A percentile compares a stretch with the other conserved stretches of the same genome.
Evolutionary conservation across 1,284 basidiomycete species (phyloP).

Genomic region (Naganishia sp.): DNA sequence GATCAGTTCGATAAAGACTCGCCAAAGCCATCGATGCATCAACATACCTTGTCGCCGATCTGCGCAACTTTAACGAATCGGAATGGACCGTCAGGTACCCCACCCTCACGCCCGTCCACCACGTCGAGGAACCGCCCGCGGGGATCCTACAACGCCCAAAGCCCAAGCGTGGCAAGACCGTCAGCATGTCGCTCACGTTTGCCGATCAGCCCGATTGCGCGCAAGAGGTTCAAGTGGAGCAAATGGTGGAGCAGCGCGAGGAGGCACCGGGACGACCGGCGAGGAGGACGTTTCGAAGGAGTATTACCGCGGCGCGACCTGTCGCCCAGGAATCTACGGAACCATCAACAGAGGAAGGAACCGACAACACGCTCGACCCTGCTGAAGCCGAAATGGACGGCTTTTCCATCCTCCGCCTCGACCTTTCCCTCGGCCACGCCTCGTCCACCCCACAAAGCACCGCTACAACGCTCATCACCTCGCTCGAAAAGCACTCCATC

Average conservation of each 20-base stretch:
- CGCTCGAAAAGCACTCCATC: slow-evolving; percentile 89
- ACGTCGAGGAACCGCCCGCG: background rate
- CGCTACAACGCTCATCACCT: slow-evolving; percentile 78
- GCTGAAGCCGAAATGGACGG: slow-evolving; percentile 52
- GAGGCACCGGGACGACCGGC: background rate
- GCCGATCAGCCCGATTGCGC: slow-evolving; percentile 28
- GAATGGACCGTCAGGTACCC: slow-evolving; percentile 88
- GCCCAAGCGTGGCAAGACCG: slow-evolving; percentile 25
- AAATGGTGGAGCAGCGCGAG: background rate
- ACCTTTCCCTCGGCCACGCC: slow-evolving; percentile 80
- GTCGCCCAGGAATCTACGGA: background rate
- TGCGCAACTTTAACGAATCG: slow-evolving; percentile 79
- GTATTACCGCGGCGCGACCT: slow-evolving; percentile 14
- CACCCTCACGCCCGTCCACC: slow-evolving; percentile 5
- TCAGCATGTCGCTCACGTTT: slow-evolving; percentile 29
- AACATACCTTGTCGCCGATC: slow-evolving; percentile 66
- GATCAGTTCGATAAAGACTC: slow-evolving; percentile 58
- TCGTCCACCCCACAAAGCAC: slow-evolving; percentile 65
- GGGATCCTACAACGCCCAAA: background rate
- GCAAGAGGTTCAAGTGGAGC: slow-evolving; percentile 21
- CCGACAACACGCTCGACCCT: slow-evolving; percentile 29
- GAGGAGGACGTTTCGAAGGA: slow-evolving; percentile 21
- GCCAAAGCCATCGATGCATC: slow-evolving; percentile 73
- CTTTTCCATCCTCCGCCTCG: slow-evolving; percentile 84
- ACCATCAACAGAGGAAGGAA: background rate